These are phyloP conservation scores for Ampelomyces quisqualis DNA, from an alignment of 2,329 filamentous ascomycete genomes.

Conservation along the genomic window DNA sequence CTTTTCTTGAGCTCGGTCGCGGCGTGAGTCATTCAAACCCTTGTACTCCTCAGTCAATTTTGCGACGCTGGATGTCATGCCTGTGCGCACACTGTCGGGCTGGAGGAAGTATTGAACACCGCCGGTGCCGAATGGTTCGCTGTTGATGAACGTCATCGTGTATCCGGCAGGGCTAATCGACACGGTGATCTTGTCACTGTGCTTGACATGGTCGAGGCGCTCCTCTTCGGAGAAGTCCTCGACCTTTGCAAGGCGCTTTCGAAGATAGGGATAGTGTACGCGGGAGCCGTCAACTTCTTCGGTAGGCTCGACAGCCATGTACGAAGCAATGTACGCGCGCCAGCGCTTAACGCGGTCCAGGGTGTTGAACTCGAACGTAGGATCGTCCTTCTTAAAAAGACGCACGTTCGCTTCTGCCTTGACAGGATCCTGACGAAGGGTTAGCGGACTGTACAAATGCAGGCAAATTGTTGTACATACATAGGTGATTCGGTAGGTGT, in stretches of 20 bases:
- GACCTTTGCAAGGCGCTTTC: constrained; percentile 41
- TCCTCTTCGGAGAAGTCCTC: constrained; percentile 39
- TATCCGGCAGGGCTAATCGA: constrained; percentile 49
- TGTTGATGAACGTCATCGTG: constrained; percentile 47
- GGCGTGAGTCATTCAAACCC: constrained; percentile 29
- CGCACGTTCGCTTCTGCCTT: constrained; percentile 75
- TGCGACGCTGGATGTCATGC: constrained; percentile 36
- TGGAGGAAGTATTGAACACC: constrained; percentile 47
- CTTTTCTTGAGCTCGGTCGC: constrained; percentile 45
- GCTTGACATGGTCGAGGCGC: constrained; percentile 31
- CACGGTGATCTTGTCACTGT: constrained; percentile 48
- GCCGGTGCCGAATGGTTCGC: constrained; percentile 35
- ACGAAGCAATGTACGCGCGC: constrained; percentile 95
- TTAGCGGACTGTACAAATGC: constrained; percentile 25
- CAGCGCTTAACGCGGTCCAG: constrained; percentile 66
- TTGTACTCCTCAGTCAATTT: constrained; percentile 40
- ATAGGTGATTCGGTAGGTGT: constrained; percentile 86
- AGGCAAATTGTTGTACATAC: constrained; percentile 60
- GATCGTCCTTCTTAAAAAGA: constrained; percentile 84
- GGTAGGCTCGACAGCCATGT: constrained; percentile 83
- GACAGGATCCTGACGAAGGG: constrained; percentile 49
- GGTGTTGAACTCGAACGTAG: constrained; percentile 72
- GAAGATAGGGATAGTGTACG: constrained; percentile 47
- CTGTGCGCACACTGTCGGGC: constrained; percentile 36
- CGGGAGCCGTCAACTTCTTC: constrained; percentile 43